Evolutionary conservation across 495 filamentous ascomycete species (phyloP), one percentile per base, ranked within the genome.

Genomic region (Neurospora sp.): DNA sequence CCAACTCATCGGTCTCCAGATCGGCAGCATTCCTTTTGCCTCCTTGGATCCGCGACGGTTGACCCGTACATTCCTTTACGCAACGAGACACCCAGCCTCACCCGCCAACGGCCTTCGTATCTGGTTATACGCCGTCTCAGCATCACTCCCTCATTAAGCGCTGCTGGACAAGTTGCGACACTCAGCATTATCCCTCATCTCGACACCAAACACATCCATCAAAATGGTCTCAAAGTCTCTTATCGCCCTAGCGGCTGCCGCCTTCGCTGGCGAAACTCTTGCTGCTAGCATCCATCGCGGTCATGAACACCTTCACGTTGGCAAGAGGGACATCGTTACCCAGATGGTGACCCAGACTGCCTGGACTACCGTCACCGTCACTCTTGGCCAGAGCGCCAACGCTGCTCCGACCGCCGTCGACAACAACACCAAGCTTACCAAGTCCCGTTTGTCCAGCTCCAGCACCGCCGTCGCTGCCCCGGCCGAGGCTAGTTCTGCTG

Each of bases 1-100:
- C 71, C 31, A 68, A 35, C 73, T 59, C 68, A 40, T 53, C 20
- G 48, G 48, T 59, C 48, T 69, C 70, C 75, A 73, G 75, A 78
- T 53, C 77, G 77, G 75, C 80, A 81, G 79, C 77, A 79, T 72
- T 80, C 76, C 73, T 78, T 79, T 73, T 79, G 78, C 78, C 79
- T 79, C 80, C 81, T 83, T 81, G 80, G 82, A 70, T 27, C 41
- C 40, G 39, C 5, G 40, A 71, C 71, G 16, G 69, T 71, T 41
- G 73, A 72, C 69, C 38, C 69, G 53, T 73, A 73, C 76, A 73
- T 74, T 74, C 73, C 48, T 39, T 66, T 41, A 69, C 12, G 69
- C 48, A 68, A 40, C 71, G 39, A 39, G 38, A 40, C 69, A 41
- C 70, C 61, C 22, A 20, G 68, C 74, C 69, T 70, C 70, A 70